These are phyloP conservation scores for Pyricularia pennisetigena DNA, from an alignment of 2,329 filamentous ascomycete species.

Conservation along the genomic window DNA sequence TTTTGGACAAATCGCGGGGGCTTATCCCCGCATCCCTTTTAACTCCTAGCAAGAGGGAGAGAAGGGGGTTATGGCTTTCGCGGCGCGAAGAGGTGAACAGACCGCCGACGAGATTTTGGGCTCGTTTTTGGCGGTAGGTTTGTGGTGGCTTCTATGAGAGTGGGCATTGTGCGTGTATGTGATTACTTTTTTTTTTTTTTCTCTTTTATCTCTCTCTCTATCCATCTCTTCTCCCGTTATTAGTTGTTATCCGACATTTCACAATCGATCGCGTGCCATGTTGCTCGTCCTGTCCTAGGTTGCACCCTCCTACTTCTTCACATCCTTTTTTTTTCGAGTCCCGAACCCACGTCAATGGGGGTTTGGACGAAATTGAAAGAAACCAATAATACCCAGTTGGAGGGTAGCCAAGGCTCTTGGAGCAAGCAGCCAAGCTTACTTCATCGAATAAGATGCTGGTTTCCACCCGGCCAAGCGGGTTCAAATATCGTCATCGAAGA, in stretches of 20 bases:
- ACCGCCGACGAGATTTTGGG: neutral
- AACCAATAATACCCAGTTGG: no score
- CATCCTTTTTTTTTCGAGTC: no score
- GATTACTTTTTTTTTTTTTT: neutral
- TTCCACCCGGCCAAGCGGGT: neutral
- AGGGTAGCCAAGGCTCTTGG: neutral
- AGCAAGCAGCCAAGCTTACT: neutral
- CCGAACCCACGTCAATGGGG: no score
- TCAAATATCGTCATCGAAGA: neutral
- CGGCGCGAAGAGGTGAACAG: no score
- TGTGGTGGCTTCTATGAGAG: neutral
- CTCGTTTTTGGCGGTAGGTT: neutral
- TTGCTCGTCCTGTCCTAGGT: neutral
- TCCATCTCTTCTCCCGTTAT: no score
- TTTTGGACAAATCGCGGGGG: no score
- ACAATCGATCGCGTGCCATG: neutral
- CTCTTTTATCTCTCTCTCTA: no score
- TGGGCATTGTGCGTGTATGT: neutral
- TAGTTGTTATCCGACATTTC: neutral
- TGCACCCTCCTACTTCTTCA: no score
- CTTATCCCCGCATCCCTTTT: no score
- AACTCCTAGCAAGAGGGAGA: no score
- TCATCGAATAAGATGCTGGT: neutral
- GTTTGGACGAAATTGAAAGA: no score
- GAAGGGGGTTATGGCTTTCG: no score